These are phyloP conservation scores for Penicillium malachiteum DNA, from an alignment of 495 filamentous ascomycete species.

Conservation along the genomic window DNA sequence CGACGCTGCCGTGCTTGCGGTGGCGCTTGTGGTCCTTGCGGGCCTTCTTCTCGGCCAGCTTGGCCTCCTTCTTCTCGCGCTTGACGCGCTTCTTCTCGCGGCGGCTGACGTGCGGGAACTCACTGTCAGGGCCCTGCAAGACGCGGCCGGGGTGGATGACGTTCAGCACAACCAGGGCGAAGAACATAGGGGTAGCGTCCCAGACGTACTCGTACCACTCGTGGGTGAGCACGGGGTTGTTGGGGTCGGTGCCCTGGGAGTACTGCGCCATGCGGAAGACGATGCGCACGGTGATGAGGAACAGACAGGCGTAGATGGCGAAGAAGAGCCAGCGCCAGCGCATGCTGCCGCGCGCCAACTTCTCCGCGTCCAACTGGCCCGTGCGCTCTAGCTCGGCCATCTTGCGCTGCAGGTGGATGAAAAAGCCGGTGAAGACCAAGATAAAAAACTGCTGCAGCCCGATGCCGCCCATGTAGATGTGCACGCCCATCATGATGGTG, in stretches of 20 bases:
- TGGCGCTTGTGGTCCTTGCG: too few species aligned
- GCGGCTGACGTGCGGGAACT: slow-evolving; percentile 8
- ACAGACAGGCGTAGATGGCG: slow-evolving; percentile 49
- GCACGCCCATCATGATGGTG: slow-evolving; percentile 42
- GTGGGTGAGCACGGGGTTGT: slow-evolving; percentile 47
- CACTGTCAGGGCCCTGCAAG: slow-evolving; percentile 42
- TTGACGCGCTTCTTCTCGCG: slow-evolving; percentile 13
- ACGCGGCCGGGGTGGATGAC: slow-evolving; percentile 54
- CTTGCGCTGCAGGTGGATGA: slow-evolving; percentile 45
- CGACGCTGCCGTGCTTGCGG: too few species aligned
- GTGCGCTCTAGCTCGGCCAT: slow-evolving; percentile 42
- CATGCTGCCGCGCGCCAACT: slow-evolving; percentile 18
- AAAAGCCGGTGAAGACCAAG: slow-evolving; percentile 47
- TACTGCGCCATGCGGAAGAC: slow-evolving; percentile 61
- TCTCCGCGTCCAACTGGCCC: slow-evolving; percentile 23
- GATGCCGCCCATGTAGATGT: slow-evolving; percentile 55
- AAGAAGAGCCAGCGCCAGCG: slow-evolving; percentile 47
- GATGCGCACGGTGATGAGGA: slow-evolving; percentile 54
- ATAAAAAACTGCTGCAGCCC: slow-evolving; percentile 62
- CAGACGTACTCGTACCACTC: slow-evolving; percentile 56
- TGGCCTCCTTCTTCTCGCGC: not conserved
- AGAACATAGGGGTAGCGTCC: slow-evolving; percentile 59
- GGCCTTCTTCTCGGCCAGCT: too few species aligned
- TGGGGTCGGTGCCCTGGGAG: slow-evolving; percentile 31
- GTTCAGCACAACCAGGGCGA: slow-evolving; percentile 46